Evolutionary conservation across 2,329 filamentous ascomycete genomes (phyloP).

Genomic region (Diaporthe sp.): DNA sequence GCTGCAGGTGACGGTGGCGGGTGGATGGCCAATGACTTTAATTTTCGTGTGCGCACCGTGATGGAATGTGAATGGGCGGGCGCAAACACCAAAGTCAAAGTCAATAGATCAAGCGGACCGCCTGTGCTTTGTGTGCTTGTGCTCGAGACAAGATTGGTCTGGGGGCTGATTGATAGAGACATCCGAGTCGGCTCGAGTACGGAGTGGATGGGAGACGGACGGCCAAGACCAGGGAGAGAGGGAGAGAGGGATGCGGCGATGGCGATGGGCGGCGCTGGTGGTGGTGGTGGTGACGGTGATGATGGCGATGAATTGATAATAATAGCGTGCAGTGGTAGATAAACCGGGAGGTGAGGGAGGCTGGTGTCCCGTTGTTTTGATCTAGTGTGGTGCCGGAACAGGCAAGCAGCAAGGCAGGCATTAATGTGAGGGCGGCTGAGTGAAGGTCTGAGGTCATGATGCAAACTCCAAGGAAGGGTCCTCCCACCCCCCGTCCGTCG

Average conservation of each 20-base stretch:
- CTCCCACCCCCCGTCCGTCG: conserved; percentile 11
- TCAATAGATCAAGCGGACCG: conserved; percentile 24
- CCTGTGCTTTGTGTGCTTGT: conserved; percentile 16
- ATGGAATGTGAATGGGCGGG: conserved; percentile 15
- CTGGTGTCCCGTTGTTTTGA: conserved; percentile 27
- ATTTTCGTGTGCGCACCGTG: neutral
- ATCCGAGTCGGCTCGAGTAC: conserved; percentile 20
- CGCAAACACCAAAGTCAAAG: conserved; percentile 28
- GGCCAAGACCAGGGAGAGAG: neutral
- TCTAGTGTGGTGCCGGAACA: conserved; percentile 30
- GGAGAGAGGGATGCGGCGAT: neutral
- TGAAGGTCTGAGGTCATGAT: conserved; percentile 32
- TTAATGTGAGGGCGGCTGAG: conserved; percentile 24
- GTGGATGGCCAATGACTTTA: neutral
- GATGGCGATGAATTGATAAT: neutral
- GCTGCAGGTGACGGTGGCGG: conserved; percentile 12
- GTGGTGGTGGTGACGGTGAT: neutral
- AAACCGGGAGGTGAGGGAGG: conserved; percentile 27
- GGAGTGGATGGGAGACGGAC: neutral
- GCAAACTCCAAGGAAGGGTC: conserved; percentile 29
- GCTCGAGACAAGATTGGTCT: conserved; percentile 24
- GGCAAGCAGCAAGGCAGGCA: conserved; percentile 24
- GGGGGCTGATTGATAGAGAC: conserved; percentile 29
- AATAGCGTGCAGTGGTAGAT: neutral
- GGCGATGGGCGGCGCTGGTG: neutral